These are phyloP conservation scores for Nematodospora valgi DNA, from an alignment of 805 yeast species.

Conservation along the genomic window DNA sequence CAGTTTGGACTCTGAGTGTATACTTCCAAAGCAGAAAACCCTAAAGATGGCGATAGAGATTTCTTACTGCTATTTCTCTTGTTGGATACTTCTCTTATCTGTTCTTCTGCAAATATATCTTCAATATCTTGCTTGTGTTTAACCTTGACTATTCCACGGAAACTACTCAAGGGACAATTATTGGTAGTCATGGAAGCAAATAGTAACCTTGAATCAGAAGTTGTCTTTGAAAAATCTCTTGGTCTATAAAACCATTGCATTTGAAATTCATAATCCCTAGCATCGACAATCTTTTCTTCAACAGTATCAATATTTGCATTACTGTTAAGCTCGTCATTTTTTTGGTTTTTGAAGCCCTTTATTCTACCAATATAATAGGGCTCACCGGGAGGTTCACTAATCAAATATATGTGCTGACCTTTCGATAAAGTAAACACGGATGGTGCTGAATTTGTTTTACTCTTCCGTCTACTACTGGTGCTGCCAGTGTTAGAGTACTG, in stretches of 20 bases:
- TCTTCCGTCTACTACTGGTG: not conserved
- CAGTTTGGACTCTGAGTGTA: constrained; percentile 59
- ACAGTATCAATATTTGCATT: constrained; percentile 1
- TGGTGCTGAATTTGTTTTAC: constrained; percentile 1
- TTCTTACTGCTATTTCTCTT: constrained; percentile 5
- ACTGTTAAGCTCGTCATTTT: constrained; percentile 1
- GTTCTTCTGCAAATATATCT: constrained; percentile 25
- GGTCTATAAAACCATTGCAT: constrained; percentile 94
- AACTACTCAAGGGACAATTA: constrained; percentile 69
- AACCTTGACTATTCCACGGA: constrained; percentile 73
- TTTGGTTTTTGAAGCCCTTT: constrained; percentile 53
- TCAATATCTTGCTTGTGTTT: constrained; percentile 64
- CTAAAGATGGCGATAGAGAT: constrained; percentile 13
- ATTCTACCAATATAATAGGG: constrained; percentile 88
- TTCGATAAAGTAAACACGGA: constrained; percentile 35
- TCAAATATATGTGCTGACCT: constrained; percentile 74
- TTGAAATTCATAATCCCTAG: constrained; percentile 55
- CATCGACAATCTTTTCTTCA: constrained; percentile 31
- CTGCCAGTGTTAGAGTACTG: constrained; percentile 12
- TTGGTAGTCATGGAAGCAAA: constrained; percentile 87
- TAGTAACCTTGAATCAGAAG: constrained; percentile 69
- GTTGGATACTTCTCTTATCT: constrained; percentile 2
- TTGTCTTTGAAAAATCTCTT: constrained; percentile 67
- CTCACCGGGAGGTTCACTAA: constrained; percentile 91
- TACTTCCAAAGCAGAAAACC: constrained; percentile 35